phyloP scores from a whole-genome alignment of 331 rosid genomes.

The Quercus phellos region DNA sequence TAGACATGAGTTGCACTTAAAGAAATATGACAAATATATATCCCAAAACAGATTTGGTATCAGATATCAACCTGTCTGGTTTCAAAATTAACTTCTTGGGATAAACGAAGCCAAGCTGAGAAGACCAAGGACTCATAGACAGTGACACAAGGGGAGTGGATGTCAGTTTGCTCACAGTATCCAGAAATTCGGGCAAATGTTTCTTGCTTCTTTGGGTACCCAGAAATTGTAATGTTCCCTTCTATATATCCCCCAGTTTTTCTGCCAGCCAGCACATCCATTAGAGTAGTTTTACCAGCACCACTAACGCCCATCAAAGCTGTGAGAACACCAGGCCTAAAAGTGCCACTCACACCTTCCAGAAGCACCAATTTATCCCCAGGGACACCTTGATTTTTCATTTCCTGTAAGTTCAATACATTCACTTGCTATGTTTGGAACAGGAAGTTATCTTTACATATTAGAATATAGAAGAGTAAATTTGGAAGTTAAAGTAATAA shows the following conservation, averaged over 20 bases:
- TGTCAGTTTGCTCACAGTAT: slow-evolving; percentile 87
- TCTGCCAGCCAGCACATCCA: slow-evolving; percentile 61
- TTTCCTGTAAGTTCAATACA: slow-evolving; percentile 34
- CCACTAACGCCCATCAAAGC: slow-evolving; percentile 97
- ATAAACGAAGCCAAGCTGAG: slow-evolving; percentile 60
- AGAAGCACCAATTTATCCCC: slow-evolving; percentile 45
- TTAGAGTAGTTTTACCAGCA: slow-evolving; percentile 86
- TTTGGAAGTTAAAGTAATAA: neutral
- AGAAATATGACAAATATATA: neutral
- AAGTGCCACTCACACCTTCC: slow-evolving; percentile 71
- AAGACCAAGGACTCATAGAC: slow-evolving; percentile 52
- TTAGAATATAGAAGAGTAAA: no score
- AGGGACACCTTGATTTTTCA: slow-evolving; percentile 38
- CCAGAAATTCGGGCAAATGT: slow-evolving; percentile 65
- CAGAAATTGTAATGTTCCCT: slow-evolving; percentile 48
- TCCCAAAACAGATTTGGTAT: neutral
- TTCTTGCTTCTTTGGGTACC: slow-evolving; percentile 53
- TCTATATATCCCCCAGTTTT: slow-evolving; percentile 48
- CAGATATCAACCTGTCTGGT: slow-evolving; percentile 45
- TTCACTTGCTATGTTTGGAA: neutral
- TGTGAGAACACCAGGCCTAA: slow-evolving; percentile 90
- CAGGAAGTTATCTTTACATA: no score
- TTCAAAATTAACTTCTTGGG: slow-evolving; percentile 28
- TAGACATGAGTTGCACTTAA: neutral
- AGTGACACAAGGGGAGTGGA: slow-evolving; percentile 84